phyloP scores from a whole-genome alignment of 768 basidiomycete genomes.

The Naganishia friedmannii region DNA sequence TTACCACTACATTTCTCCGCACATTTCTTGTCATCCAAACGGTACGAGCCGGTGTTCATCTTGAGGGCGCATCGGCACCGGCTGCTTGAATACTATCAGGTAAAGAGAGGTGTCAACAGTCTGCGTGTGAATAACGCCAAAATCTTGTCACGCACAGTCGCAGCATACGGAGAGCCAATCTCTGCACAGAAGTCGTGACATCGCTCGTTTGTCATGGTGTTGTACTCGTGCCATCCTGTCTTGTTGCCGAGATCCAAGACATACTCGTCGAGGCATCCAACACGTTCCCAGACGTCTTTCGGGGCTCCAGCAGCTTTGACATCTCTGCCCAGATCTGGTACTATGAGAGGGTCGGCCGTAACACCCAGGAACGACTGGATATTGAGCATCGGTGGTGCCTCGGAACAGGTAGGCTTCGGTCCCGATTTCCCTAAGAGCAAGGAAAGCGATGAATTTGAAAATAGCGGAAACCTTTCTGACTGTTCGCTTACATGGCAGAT shows the following conservation, averaged over 20 bases:
- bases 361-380: constrained; percentile 23
- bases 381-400: not conserved
- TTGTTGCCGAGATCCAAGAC: constrained; percentile 17
- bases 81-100: not conserved
- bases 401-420: constrained; percentile 22
- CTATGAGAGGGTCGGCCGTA: not conserved
- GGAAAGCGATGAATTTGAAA: not conserved
- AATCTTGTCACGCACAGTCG: not conserved
- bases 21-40: constrained; percentile 12
- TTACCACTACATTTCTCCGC: constrained; percentile 16
- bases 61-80: constrained; percentile 13
- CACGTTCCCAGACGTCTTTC: constrained; percentile 12
- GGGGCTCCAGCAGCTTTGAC: constrained; percentile 7
- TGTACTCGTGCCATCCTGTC: constrained; percentile 24
- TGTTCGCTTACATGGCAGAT: constrained; percentile 20
- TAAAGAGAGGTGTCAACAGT: not conserved
- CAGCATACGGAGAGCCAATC: constrained; percentile 25
- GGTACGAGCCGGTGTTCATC: constrained; percentile 2
- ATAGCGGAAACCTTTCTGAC: not conserved
- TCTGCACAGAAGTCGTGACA: constrained; percentile 28
- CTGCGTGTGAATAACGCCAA: not conserved
- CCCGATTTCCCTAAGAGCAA: constrained; percentile 17
- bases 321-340: not conserved
- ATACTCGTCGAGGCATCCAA: constrained; percentile 21
- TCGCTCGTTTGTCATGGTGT: constrained; percentile 14